Evolutionary conservation across 169 alveolate species (phyloP), one percentile per base, ranked within the genome.

Genomic region (Blepharisma undulans): DNA sequence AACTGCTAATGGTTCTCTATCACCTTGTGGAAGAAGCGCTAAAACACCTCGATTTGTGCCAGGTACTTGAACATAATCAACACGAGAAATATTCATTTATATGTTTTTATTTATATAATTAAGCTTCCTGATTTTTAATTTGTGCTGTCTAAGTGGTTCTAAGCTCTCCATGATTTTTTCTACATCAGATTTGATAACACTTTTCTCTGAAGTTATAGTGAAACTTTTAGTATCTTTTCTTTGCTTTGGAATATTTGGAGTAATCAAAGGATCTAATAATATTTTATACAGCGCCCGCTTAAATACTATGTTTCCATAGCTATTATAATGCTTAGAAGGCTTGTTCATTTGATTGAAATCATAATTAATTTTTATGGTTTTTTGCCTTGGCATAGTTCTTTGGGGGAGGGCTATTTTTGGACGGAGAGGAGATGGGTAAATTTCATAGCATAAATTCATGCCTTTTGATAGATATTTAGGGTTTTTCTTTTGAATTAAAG

Each of bases 21-120:
- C 72, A 21, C 29, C 34, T n/a, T 22, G 78, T 21, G 72, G 29
- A 2, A 82, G 34, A 1, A 82, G 34, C 8, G 89, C 22, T 8
- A 82, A 30, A 48, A 82, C 34, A 21, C 89, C 89, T 36, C 77
- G 27, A 22, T 32, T 36, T 48, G 89, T 60, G 8, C 89, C 89
- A 18, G 74, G 27, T 18, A 82, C 89, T 82, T 82, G 89, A 60
- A 30, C 36, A 59, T 82, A 82, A 33, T 82, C 89, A 21, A 22
- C 29, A 32, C 89, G 74, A 48, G 78, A 25, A 32, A 82, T 21
- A 25, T 25, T 19, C 89, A 82, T 82, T 78, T 74, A 25, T 25
- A 25, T 22, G 19, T 3, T 6, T 74, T 74, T 74, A 74, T 25
- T 74, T 22, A 74, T 74, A 25, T 22, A 25, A 25, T 22, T 74